Evolutionary conservation across 2,329 filamentous ascomycete genomes (phyloP).

Genomic region (Myriosclerotinia scirpicola): DNA sequence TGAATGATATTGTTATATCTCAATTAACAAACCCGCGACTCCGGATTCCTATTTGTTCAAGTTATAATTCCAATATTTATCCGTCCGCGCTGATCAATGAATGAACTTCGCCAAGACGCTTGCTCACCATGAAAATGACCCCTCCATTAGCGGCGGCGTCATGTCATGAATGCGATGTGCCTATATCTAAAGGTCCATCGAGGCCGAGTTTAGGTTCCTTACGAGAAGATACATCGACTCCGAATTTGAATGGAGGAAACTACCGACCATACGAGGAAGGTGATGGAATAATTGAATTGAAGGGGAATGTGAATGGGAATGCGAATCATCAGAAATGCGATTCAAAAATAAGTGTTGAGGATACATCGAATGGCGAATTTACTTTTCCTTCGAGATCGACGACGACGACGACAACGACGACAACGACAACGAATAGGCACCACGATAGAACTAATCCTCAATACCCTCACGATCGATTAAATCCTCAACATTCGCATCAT

Average conservation of each 20-base stretch:
- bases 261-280: background rate
- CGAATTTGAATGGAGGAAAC: background rate
- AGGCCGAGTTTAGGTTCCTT: conserved; percentile 8
- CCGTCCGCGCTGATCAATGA: background rate
- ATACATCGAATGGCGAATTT: conserved; percentile 4
- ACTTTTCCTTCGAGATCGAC: conserved; percentile 3
- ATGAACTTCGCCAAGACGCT: background rate
- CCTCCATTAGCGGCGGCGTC: conserved; percentile 11
- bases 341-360: conserved; percentile 15
- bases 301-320: background rate
- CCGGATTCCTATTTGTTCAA: background rate
- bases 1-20: background rate
- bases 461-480: background rate
- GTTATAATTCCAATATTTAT: background rate
- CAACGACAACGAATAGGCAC: background rate
- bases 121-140: conserved; percentile 9
- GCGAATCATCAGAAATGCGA: background rate
- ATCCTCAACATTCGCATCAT: conserved; percentile 22
- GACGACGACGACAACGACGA: background rate
- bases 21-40: background rate
- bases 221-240: conserved; percentile 10
- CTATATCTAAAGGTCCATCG: background rate
- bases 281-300: background rate
- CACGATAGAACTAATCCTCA: background rate
- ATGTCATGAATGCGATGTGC: background rate